phyloP scores from a whole-genome alignment of 1,284 basidiomycete genomes.

The Cystobasidium sp. region DNA sequence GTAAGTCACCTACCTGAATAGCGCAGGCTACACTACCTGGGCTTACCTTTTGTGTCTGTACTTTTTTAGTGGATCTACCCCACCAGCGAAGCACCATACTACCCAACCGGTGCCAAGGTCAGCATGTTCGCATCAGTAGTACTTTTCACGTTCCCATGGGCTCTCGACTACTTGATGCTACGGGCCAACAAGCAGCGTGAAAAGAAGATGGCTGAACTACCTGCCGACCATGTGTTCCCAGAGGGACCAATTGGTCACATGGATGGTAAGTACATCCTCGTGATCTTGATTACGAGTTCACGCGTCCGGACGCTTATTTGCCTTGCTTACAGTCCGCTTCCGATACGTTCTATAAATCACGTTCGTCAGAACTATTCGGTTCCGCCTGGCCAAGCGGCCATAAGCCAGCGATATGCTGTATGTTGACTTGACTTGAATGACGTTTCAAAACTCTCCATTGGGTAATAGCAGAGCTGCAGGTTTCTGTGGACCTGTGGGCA shows the following conservation, averaged over 20 bases:
- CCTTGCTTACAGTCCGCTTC: slow-evolving; percentile 16
- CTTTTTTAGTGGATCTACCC: slow-evolving; percentile 30
- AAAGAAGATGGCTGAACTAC: slow-evolving; percentile 21
- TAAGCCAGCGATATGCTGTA: no score
- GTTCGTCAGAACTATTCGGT: no score
- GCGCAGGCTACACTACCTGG: neutral
- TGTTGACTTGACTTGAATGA: no score
- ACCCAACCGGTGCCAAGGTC: slow-evolving; percentile 29
- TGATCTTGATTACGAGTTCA: neutral
- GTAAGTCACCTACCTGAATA: neutral
- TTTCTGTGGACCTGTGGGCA: no score
- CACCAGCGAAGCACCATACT: slow-evolving; percentile 16
- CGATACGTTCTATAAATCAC: slow-evolving; percentile 16
- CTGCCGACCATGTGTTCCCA: slow-evolving; percentile 28
- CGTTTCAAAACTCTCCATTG: no score
- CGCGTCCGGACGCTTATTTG: neutral
- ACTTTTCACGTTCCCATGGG: slow-evolving; percentile 22
- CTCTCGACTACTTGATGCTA: neutral
- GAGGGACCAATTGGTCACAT: slow-evolving; percentile 22
- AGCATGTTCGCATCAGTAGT: slow-evolving; percentile 15
- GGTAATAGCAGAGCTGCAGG: no score
- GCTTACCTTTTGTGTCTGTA: neutral
- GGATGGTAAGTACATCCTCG: slow-evolving; percentile 9
- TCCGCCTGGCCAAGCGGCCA: no score
- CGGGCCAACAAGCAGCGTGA: slow-evolving; percentile 29